These are phyloP conservation scores for Lithohypha guttulata DNA, from an alignment of 2,329 filamentous ascomycete genomes.

Conservation along the genomic window DNA sequence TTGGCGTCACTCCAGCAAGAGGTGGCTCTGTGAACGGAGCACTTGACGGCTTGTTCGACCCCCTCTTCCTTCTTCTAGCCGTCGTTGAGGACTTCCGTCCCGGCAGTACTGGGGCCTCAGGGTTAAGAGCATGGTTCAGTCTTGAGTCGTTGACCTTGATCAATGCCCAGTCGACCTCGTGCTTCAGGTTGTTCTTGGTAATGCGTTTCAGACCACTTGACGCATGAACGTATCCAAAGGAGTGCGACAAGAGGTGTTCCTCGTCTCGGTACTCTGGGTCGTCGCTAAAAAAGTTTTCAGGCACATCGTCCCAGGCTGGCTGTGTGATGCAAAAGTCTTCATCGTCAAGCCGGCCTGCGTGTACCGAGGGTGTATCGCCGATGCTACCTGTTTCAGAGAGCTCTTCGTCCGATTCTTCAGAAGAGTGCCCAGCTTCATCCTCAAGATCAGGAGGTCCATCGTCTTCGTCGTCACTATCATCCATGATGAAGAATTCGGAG, in stretches of 20 bases:
- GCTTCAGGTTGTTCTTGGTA: conserved; percentile 57
- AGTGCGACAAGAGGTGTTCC: conserved; percentile 73
- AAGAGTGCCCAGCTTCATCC: conserved; percentile 26
- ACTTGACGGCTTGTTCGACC: background rate
- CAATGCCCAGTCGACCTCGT: conserved; percentile 93
- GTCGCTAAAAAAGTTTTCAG: conserved; percentile 71
- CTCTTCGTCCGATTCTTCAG: conserved; percentile 36
- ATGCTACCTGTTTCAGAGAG: conserved; percentile 40
- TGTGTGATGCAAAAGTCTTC: conserved; percentile 77
- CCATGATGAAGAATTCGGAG: conserved; percentile 36
- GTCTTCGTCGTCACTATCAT: conserved; percentile 34
- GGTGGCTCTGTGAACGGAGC: conserved; percentile 6
- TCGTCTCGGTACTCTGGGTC: conserved; percentile 60
- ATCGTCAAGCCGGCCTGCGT: conserved; percentile 59
- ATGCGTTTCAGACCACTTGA: conserved; percentile 80
- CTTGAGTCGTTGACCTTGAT: conserved; percentile 68
- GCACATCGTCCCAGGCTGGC: conserved; percentile 78
- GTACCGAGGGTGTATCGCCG: conserved; percentile 52
- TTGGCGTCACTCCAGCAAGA: conserved; percentile 44
- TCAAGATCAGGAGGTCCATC: conserved; percentile 44
- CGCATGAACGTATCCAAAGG: conserved; percentile 74
- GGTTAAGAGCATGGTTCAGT: conserved; percentile 46
- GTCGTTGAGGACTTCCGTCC: conserved; percentile 22
- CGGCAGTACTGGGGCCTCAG: conserved; percentile 27
- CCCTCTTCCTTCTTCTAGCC: conserved; percentile 22